phyloP scores from a whole-genome alignment of 495 filamentous ascomycete species.

The Neurospora sp. region DNA sequence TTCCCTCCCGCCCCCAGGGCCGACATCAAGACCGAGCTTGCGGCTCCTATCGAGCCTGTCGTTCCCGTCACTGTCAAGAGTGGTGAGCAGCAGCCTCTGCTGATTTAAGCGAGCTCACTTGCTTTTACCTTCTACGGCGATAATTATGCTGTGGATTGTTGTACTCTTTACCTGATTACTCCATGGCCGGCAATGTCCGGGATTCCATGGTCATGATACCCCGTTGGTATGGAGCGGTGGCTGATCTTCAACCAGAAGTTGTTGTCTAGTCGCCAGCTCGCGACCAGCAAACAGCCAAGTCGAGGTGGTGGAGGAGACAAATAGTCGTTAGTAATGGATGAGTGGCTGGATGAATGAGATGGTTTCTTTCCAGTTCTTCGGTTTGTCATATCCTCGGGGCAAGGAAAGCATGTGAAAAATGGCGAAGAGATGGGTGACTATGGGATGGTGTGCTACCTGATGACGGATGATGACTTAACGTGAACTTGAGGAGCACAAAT shows the following conservation, averaged over 20 bases:
- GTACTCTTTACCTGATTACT: neutral
- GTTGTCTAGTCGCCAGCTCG: neutral
- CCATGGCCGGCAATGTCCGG: neutral
- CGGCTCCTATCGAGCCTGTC: constrained; percentile 8
- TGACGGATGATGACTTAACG: neutral
- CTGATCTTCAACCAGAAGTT: neutral
- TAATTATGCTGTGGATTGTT: neutral
- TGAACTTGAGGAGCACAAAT: neutral
- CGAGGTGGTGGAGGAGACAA: neutral
- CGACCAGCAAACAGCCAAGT: neutral
- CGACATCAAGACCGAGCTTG: constrained; percentile 5
- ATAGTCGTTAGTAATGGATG: neutral
- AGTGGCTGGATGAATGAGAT: neutral
- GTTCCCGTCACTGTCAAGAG: constrained; percentile 6
- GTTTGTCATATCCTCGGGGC: neutral
- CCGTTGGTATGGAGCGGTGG: neutral
- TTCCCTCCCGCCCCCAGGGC: constrained; percentile 54
- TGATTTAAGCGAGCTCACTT: constrained; percentile 14
- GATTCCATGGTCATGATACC: neutral
- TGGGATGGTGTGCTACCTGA: neutral
- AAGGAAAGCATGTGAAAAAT: neutral
- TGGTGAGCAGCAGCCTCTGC: constrained; percentile 30
- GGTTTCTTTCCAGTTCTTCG: neutral
- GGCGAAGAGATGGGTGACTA: neutral
- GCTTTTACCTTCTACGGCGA: neutral